Percentiles rank a stretch among this genome's conserved stretches.
Conservation (phyloP, 176 grass and related monocot species). For the Oryza longistaminata region DNA sequence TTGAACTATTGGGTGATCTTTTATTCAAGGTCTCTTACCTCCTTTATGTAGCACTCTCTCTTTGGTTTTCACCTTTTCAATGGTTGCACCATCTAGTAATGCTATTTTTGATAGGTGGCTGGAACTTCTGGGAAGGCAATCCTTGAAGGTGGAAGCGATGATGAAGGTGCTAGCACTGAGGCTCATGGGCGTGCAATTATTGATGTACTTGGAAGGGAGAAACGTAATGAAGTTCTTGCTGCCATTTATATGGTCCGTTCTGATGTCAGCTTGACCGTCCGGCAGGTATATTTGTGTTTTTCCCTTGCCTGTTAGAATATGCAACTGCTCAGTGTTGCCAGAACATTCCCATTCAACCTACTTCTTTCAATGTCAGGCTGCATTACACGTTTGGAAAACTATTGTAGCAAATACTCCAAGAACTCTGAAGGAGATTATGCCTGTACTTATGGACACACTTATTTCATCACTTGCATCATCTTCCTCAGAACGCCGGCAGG, state of each 20-base stretch:
- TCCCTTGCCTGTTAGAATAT: not conserved
- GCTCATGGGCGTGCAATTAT: slow-evolving; percentile 98
- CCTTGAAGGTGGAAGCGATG: slow-evolving; percentile 96
- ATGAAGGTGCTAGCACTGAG: slow-evolving; percentile 99
- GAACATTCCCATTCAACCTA: slow-evolving; percentile 11
- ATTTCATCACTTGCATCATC: slow-evolving; percentile 96
- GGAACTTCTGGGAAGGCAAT: slow-evolving; percentile 97
- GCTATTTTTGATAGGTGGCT: slow-evolving; percentile 64
- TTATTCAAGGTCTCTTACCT: slow-evolving; percentile 79
- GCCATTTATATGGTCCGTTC: slow-evolving; percentile 98
- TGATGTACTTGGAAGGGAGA: slow-evolving; percentile 85
- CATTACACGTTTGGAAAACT: slow-evolving; percentile 97
- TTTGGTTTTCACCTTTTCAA: slow-evolving; percentile 5
- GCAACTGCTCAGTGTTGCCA: slow-evolving; percentile 8
- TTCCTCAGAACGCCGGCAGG: slow-evolving; percentile 91
- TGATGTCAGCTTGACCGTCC: slow-evolving; percentile 92
- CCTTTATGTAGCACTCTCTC: slow-evolving; percentile 24
- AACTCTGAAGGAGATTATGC: slow-evolving; percentile 99
- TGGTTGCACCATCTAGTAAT: slow-evolving; percentile 27
- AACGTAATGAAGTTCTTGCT: slow-evolving; percentile 96
- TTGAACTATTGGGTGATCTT: slow-evolving; percentile 96
- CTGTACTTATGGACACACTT: slow-evolving; percentile 90
- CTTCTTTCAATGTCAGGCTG: slow-evolving; percentile 53
- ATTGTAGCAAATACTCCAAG: slow-evolving; percentile 96
- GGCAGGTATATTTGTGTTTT: slow-evolving; percentile 65